Percentiles rank a stretch among this genome's conserved stretches.
phyloP scores from a whole-genome alignment of 176 grass and related monocot genomes.

The Cocos nucifera region DNA sequence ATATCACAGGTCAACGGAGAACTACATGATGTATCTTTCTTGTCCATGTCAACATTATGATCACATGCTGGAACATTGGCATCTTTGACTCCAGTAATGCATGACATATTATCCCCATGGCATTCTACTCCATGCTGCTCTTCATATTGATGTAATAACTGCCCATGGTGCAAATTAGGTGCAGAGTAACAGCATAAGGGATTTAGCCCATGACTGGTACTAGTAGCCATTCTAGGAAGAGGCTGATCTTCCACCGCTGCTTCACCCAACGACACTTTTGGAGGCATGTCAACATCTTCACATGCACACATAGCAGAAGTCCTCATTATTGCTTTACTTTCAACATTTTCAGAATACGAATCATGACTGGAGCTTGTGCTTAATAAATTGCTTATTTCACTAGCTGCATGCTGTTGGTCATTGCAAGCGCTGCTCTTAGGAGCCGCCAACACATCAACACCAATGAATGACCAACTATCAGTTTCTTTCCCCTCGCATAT shows the following conservation, averaged over 20 bases:
- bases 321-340: slow-evolving; percentile 34
- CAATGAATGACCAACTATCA: slow-evolving; percentile 27
- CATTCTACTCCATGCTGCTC: slow-evolving; percentile 22
- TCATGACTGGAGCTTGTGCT: slow-evolving; percentile 55
- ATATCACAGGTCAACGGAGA: slow-evolving; percentile 42
- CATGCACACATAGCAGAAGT: slow-evolving; percentile 26
- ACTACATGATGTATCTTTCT: slow-evolving; percentile 34
- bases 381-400: slow-evolving; percentile 30
- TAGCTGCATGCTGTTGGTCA: slow-evolving; percentile 22
- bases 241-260: neutral
- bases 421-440: slow-evolving; percentile 27
- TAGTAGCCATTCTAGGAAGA: neutral
- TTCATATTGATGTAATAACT: slow-evolving; percentile 23
- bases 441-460: slow-evolving; percentile 18
- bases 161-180: neutral
- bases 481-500: slow-evolving; percentile 37
- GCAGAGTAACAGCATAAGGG: neutral
- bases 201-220: neutral
- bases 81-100: slow-evolving; percentile 38
- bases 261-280: neutral
- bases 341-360: slow-evolving; percentile 51
- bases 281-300: slow-evolving; percentile 53
- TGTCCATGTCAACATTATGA: slow-evolving; percentile 5
- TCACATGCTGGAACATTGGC: neutral
- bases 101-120: slow-evolving; percentile 46